Base-by-base conservation (phyloP, 176 grass and related monocot genomes). In the Paspalum notatum region DNA sequence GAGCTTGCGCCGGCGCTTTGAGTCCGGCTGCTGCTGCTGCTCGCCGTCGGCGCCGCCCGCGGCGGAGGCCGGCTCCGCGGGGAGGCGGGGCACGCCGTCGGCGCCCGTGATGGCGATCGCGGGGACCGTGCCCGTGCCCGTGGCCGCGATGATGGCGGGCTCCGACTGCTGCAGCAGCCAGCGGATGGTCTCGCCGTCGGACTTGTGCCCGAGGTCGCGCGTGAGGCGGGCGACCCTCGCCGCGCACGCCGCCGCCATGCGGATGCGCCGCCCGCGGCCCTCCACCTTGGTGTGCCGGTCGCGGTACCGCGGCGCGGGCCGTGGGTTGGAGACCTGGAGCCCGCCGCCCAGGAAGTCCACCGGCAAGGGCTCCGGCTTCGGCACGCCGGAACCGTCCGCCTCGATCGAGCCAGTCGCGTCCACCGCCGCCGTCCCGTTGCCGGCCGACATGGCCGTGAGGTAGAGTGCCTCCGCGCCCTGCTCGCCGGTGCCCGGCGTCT, bases 261-360 rank as follows among this genome's bases (percentile, higher is more conserved):
- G 91, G 87, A 97, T 97, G 81, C 94, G 89, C 26, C 94, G 91
- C 45, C 91, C 91, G 16, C 94, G 94, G 39, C 94, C 94, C 87
- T 97, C 94, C 4, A 97, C 94, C 81, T 91, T 97, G n/a, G 81
- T 91, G 86, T 97, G 94, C 54, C 94, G 86, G 82, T 97, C 94
- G 72, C 89, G 85, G 66, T 93, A 90, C n/a, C 91, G 64, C 67
- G 89, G 86, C 12, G 89, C 32, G 8, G 82, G 52, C 1, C 46
- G 76, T 17, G 45, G 60, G 12, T 72, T 67, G 18, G 88, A 38
- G 18, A 90, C 24, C 22, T 85, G 75, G 12, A 94, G 73, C 1
- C 63, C 86, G 15, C 85, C 79, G 20, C 85, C 79, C 4, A 92
- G 50, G 21, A 88, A 84, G 40, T 97, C 91, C 67, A 79, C 78